Evolutionary conservation across 2,329 filamentous ascomycete genomes (phyloP), one percentile per base, ranked within the genome.

Genomic region (Pestalotiopsis sp.): DNA sequence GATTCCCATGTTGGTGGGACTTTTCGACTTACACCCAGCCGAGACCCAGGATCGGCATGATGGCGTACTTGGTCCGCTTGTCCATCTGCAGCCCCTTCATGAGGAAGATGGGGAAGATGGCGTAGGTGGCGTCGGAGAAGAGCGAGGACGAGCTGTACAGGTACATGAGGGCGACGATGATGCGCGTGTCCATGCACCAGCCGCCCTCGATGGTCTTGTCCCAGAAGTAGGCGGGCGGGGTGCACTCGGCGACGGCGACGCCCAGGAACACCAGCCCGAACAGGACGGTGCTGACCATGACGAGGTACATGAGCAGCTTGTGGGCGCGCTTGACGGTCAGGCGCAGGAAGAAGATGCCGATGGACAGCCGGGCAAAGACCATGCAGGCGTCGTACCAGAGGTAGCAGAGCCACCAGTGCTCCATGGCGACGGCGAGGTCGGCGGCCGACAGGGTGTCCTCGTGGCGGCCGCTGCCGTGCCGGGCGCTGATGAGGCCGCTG

Each of bases 91-190:
- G 72, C 45, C 80, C 77, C 78, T 80, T 82, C 4, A 88, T 80
- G 4, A 88, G 77, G 66, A 83, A 83, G n/a, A 84, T 77, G 3
- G 83, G 83, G 23, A 85, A 70, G 63, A 88, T 80, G n/a, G 83
- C 81, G 13, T 88, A 75, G 2, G 83, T 84, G 60, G 87, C 84
- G 73, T 88, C 87, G 65, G 85, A 84, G n/a, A 81, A 75, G 45
- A 81, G 77, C 23, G 82, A 81, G n/a, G 82, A 81, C 2, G 78
- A 77, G 71, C 80, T 82, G 71, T 85, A 82, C 20, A 82, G 76
- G 69, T 84, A 84, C 31, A 81, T 82, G 45, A 85, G 79, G 14
- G 76, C 78, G 56, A 82, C 80, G 6, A 87, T 80, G 52, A 82
- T 77, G 2, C 79, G 76, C 1, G 66, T 57, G 57, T 73, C 62